phyloP scores from a whole-genome alignment of 345 rosid species.

The Salix suchowensis region DNA sequence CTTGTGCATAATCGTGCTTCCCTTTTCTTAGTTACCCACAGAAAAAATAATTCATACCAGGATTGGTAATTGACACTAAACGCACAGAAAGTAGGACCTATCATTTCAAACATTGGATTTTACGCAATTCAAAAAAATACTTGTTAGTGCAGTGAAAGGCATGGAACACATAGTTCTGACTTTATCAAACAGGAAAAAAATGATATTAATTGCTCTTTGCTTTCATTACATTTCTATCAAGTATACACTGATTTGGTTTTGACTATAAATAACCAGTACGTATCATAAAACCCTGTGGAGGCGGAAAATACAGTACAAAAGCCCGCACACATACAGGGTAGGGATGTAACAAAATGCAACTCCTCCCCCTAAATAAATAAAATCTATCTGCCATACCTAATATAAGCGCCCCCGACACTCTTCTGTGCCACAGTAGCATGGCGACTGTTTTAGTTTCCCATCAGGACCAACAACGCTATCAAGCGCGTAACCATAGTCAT shows the following conservation, averaged over 20 bases:
- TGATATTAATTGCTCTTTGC: neutral
- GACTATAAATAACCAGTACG: neutral
- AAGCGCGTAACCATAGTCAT: slow-evolving; percentile 24
- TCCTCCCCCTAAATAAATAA: too few species aligned
- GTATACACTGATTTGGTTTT: neutral
- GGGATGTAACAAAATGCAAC: too few species aligned
- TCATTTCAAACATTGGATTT: neutral
- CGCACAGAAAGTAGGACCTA: neutral
- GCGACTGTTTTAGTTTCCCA: slow-evolving; percentile 15
- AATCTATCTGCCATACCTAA: neutral
- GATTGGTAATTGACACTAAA: neutral
- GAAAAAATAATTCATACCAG: neutral
- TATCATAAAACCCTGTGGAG: neutral
- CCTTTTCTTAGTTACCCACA: neutral
- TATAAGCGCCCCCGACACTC: slow-evolving; percentile 21
- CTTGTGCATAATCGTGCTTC: neutral
- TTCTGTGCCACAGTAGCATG: slow-evolving; percentile 20
- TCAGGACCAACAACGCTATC: slow-evolving; percentile 23
- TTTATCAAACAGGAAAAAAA: neutral
- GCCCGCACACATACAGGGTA: too few species aligned
- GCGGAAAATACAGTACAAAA: neutral
- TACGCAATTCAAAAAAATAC: neutral
- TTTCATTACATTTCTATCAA: neutral
- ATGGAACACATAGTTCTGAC: neutral
- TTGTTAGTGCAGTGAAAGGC: neutral